Conservation (phyloP, 2,329 filamentous ascomycete genomes). For the Sclerotinia nivalis region DNA sequence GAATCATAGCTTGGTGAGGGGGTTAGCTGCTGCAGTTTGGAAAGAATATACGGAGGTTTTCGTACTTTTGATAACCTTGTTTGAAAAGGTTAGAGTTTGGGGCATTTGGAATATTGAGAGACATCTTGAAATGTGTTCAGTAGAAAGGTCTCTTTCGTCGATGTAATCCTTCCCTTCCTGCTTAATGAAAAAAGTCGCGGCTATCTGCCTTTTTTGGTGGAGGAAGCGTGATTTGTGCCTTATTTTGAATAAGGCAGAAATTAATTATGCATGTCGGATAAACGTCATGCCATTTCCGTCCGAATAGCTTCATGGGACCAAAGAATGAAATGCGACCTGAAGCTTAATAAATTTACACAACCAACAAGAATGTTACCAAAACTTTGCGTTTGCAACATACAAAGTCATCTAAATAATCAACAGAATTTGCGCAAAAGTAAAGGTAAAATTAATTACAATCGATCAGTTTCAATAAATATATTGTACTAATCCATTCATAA, state of each 20-base stretch:
- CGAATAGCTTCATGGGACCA: conserved; percentile 25
- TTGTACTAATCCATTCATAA: conserved; percentile 9
- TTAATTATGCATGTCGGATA: conserved; percentile 2
- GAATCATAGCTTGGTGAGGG: conserved; percentile 76
- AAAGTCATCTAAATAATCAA: not conserved
- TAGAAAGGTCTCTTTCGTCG: conserved; percentile 22
- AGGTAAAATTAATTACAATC: not conserved
- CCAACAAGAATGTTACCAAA: conserved; percentile 2
- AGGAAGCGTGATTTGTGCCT: conserved; percentile 7
- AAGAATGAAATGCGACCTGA: conserved; percentile 17
- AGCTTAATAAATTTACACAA: conserved; percentile 12
- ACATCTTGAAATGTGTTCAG: conserved; percentile 60
- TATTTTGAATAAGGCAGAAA: not conserved
- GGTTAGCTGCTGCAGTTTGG: conserved; percentile 40
- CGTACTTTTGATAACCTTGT: conserved; percentile 83
- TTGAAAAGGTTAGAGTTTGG: conserved; percentile 95
- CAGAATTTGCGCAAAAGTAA: not conserved
- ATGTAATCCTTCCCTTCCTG: conserved; percentile 20
- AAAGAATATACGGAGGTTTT: conserved; percentile 38
- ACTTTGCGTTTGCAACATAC: not conserved
- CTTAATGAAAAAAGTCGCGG: conserved; percentile 21
- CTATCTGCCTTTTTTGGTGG: conserved; percentile 20
- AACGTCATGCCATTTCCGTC: conserved; percentile 17
- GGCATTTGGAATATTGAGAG: conserved; percentile 90
- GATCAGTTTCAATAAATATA: not conserved